phyloP scores from a whole-genome alignment of 257 asterid species.

The Echium plantagineum region DNA sequence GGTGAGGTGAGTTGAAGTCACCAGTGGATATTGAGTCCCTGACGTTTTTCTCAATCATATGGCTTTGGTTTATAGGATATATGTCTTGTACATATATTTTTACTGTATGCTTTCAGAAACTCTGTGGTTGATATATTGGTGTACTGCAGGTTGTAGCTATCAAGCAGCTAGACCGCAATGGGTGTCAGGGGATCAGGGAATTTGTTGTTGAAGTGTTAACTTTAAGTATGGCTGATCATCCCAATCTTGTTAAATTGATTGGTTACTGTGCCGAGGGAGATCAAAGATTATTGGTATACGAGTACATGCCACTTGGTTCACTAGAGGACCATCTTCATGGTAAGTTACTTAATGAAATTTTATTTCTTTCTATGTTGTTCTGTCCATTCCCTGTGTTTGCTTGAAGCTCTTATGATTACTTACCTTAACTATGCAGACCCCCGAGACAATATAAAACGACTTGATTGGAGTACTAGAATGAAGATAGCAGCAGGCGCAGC shows the following conservation, averaged over 20 bases:
- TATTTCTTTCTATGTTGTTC: not conserved
- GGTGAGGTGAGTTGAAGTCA: slow-evolving; percentile 33
- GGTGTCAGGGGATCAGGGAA: slow-evolving; percentile 69
- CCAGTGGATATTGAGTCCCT: not conserved
- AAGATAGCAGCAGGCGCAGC: slow-evolving; percentile 86
- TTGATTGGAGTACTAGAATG: slow-evolving; percentile 75
- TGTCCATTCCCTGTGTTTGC: not conserved
- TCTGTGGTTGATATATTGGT: not conserved
- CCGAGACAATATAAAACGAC: slow-evolving; percentile 17
- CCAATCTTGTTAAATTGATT: slow-evolving; percentile 61
- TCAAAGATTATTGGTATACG: slow-evolving; percentile 67
- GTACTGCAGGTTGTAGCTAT: slow-evolving; percentile 56
- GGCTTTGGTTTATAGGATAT: not conserved
- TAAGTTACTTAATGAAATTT: slow-evolving; percentile 10
- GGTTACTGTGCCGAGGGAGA: slow-evolving; percentile 72
- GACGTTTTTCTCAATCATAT: not conserved
- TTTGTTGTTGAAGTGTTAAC: slow-evolving; percentile 61
- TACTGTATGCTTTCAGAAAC: slow-evolving; percentile 1
- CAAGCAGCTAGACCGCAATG: slow-evolving; percentile 59
- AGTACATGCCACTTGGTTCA: slow-evolving; percentile 73
- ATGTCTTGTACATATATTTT: not conserved
- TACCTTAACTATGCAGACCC: slow-evolving; percentile 22
- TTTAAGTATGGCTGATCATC: slow-evolving; percentile 49
- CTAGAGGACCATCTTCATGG: slow-evolving; percentile 72
- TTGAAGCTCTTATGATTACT: not conserved